Evolutionary conservation across 176 grass and related monocot species (phyloP), one percentile per base, ranked within the genome.

Genomic region (Paspalum notatum): DNA sequence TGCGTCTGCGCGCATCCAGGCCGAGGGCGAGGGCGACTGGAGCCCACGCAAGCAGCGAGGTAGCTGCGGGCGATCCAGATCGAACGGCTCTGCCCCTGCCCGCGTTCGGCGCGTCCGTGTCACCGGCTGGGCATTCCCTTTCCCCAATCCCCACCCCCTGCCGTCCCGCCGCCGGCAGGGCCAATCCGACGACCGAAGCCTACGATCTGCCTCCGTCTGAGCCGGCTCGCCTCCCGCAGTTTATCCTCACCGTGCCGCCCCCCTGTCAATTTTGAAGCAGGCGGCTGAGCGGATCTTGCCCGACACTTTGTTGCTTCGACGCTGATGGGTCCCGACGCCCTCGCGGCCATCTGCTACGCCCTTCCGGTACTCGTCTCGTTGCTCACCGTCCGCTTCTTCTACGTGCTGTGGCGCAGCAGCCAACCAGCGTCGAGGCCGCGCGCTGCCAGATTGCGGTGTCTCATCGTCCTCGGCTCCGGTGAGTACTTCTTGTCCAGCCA

Each of bases 391-490:
- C 82, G 91, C 43, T 44, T 85, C 37, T 65, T 80, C 7, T 88
- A 83, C 54, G 78, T 93, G 72, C 56, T 93, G 2, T 85, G 80
- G 67, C 68, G 55, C 68, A 87, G 74, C 22, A 74, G 91, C 71
- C 81, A 50, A 13, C 85, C 82, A 25, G 55, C 27, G 44, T 68
- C 76, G 32, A 71, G 39, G 64, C 47, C 58, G 13, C 4, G 3
- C n/a, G 12, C 50, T 7, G 54, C 68, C 12, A 50, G 47, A 42
- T 18, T 91, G 76, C 85, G 82, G 64, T 88, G 77, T 56, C 82
- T 94, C 74, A 68, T 91, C 74, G 58, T 91, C 50, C 91, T 94
- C 17, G 88, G 88, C 8, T 91, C 91, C 11, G 85, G 91, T 94
- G 72, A 74, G 84, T 81, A 37, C 60, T 1, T 42, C 51, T 57